A percentile compares a stretch with the other conserved stretches of the same genome.
These are phyloP conservation scores for Lecanicillium sp. DNA, from an alignment of 2,329 filamentous ascomycete genomes.

Conservation along the genomic window DNA sequence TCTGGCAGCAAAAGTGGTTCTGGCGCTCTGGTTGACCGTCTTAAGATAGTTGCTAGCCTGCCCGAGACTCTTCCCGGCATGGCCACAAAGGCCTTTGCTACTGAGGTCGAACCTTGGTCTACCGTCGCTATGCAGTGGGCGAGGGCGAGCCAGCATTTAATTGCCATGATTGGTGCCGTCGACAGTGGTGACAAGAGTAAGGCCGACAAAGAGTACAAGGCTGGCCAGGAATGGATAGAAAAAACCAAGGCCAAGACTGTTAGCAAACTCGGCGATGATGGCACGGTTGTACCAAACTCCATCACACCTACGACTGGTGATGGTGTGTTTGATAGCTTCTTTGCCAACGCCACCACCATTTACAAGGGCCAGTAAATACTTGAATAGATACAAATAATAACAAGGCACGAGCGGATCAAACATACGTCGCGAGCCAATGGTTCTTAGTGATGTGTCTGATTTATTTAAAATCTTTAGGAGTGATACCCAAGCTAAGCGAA, in stretches of 20 bases:
- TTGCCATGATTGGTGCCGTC: slow-evolving; percentile 12
- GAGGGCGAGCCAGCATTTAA: slow-evolving; percentile 13
- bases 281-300: slow-evolving; percentile 6
- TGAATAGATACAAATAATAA: too few species aligned
- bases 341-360: slow-evolving; percentile 9
- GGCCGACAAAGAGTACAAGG: slow-evolving; percentile 11
- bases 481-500: too few species aligned
- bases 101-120: slow-evolving; percentile 14
- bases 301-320: slow-evolving; percentile 12
- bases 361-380: slow-evolving; percentile 7
- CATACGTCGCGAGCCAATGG: too few species aligned
- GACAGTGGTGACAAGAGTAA: slow-evolving; percentile 11
- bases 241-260: slow-evolving; percentile 14
- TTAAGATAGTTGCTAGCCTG: slow-evolving; percentile 6
- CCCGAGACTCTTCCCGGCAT: slow-evolving; percentile 12
- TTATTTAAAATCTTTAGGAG: too few species aligned
- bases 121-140: slow-evolving; percentile 16
- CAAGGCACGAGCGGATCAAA: too few species aligned
- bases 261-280: not conserved
- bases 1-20: not conserved
- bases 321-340: slow-evolving; percentile 11
- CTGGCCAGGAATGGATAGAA: slow-evolving; percentile 11
- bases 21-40: slow-evolving; percentile 6
- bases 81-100: slow-evolving; percentile 14
- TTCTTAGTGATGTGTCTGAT: too few species aligned